Evolutionary conservation across 805 yeast genomes (phyloP).

Genomic region (Candida awuae): DNA sequence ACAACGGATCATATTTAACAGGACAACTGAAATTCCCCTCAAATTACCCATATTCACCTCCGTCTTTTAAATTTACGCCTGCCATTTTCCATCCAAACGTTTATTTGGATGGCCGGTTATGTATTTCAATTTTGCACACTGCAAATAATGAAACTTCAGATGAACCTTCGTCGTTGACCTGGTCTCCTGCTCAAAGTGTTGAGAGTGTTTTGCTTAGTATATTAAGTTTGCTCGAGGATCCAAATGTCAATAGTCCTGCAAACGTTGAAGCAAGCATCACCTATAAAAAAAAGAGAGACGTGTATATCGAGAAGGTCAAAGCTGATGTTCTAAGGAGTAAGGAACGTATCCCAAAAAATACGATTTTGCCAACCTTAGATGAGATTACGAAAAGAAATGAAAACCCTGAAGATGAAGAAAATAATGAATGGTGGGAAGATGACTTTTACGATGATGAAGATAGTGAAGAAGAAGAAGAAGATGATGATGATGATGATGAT

Average conservation of each 20-base stretch:
- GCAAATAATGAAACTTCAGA: slow-evolving; percentile 83
- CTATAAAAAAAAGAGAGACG: slow-evolving; percentile 75
- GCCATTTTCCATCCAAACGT: slow-evolving; percentile 96
- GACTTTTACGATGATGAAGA: slow-evolving; percentile 28
- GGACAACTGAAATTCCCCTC: slow-evolving; percentile 89
- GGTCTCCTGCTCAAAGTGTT: slow-evolving; percentile 93
- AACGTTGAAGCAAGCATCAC: slow-evolving; percentile 96
- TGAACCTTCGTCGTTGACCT: slow-evolving; percentile 88
- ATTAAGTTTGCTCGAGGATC: slow-evolving; percentile 86
- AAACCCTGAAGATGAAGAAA: slow-evolving; percentile 24
- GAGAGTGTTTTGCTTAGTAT: slow-evolving; percentile 89
- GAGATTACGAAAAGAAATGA: slow-evolving; percentile 32
- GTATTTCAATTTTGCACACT: slow-evolving; percentile 88
- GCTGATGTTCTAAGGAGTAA: slow-evolving; percentile 78
- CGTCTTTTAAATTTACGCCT: slow-evolving; percentile 87
- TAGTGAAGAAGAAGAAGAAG: slow-evolving; percentile 26
- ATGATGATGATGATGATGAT: slow-evolving; percentile 23
- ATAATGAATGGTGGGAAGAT: slow-evolving; percentile 28
- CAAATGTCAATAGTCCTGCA: slow-evolving; percentile 90
- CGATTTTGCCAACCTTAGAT: slow-evolving; percentile 68
- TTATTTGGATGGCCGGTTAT: slow-evolving; percentile 86
- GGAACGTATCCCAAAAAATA: slow-evolving; percentile 79
- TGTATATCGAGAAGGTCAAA: slow-evolving; percentile 67
- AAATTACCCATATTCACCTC: slow-evolving; percentile 91
- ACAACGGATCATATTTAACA: slow-evolving; percentile 90